Evolutionary conservation across 805 yeast species (phyloP), one percentile per base, ranked within the genome.

Genomic region (Spathaspora gorwiae): DNA sequence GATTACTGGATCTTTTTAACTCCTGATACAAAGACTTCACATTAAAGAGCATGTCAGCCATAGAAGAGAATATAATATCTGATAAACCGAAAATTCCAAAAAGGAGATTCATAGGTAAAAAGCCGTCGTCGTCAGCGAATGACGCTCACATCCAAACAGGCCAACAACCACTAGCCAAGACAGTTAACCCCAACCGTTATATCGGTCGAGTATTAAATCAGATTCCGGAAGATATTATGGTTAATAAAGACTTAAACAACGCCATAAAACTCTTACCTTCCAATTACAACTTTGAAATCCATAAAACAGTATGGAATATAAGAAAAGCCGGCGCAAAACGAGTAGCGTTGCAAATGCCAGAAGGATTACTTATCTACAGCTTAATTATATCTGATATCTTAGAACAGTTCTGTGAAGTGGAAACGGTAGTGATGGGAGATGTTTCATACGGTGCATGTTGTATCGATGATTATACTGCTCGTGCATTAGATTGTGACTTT

Each of bases 381-480:
- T 74, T 95, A 48, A 78, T 94, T 34, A 80, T 94, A n/a, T 78
- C 96, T 4, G 99, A 94, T 65, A 92, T 94, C 24, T 61, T 94
- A 32, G 96, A 89, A 58, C 96, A 90, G 63, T 92, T 94, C 55
- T 90, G 97, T 61, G 65, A 70, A 2, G 89, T 85, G 43, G 96
- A 90, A 58, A 87, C 90, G 0, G 72, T 94, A 1, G 94, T 92
- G 2, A 94, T 94, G 99, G 99, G 99, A 2, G 99, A 94, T 63
- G 99, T 94, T 0, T 88, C 97, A 0, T 94, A 94, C 59, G 99
- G 99, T 37, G 99, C 99, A 0, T 94, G 99, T 62, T 94, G 99
- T 66, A 90, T 94, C 39, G 99, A 94, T 62, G 99, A 94, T 60
- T 94, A 75, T 60, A 90, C 99, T 0, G 99, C 99, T 1, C 73